These are phyloP conservation scores for Lipomyces yamadae DNA, from an alignment of 805 yeast genomes.

Conservation along the genomic window DNA sequence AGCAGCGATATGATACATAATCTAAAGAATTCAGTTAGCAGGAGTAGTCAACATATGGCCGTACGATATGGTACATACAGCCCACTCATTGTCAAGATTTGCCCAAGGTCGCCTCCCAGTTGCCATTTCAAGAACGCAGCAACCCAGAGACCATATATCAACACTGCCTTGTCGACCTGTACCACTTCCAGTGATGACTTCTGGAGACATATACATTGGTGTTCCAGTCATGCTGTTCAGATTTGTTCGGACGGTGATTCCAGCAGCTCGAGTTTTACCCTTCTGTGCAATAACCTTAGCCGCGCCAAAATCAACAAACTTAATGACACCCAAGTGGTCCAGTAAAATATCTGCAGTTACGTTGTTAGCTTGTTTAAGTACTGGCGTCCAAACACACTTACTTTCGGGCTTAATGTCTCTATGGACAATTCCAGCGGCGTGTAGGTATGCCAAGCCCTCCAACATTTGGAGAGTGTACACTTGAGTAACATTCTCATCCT, in stretches of 20 bases:
- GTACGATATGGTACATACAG: constrained; percentile 44
- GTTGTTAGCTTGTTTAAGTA: background rate
- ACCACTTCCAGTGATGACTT: constrained; percentile 79
- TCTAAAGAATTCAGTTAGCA: constrained; percentile 40
- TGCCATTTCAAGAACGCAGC: constrained; percentile 94
- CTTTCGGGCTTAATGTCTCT: constrained; percentile 92
- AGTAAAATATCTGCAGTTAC: constrained; percentile 64
- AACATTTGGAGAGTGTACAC: constrained; percentile 89
- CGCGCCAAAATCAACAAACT: constrained; percentile 97
- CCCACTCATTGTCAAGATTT: constrained; percentile 94
- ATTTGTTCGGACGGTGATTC: constrained; percentile 44
- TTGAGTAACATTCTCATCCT: constrained; percentile 90
- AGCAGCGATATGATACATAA: constrained; percentile 97
- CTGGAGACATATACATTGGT: constrained; percentile 99
- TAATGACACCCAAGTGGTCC: constrained; percentile 90
- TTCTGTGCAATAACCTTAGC: constrained; percentile 72
- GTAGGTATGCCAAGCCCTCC: constrained; percentile 93
- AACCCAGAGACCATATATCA: constrained; percentile 97
- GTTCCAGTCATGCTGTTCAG: constrained; percentile 78
- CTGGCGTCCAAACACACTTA: constrained; percentile 3
- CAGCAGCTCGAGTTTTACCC: constrained; percentile 46
- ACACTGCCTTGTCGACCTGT: constrained; percentile 65
- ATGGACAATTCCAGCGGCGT: constrained; percentile 94
- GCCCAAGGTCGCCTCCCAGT: constrained; percentile 98
- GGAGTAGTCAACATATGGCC: background rate